Percentiles rank a stretch among this genome's conserved stretches.
Conservation (phyloP, 2,329 filamentous ascomycete species). For the Stemphylium beticola region DNA sequence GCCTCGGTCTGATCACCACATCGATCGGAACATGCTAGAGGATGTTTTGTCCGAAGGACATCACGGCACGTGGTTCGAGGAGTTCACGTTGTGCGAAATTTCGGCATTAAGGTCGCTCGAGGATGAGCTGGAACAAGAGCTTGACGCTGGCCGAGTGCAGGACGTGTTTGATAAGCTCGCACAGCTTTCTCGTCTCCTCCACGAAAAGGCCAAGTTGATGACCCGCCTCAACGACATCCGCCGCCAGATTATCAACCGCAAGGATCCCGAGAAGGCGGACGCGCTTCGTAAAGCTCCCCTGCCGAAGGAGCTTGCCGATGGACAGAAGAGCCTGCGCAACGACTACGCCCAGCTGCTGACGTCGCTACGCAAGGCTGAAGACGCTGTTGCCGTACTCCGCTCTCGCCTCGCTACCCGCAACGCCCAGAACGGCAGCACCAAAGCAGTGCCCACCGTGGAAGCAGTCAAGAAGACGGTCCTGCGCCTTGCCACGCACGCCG, state of each 20-base stretch:
- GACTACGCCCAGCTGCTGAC: conserved; percentile 77
- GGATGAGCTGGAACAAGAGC: conserved; percentile 65
- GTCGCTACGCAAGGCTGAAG: conserved; percentile 78
- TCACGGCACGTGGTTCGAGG: conserved; percentile 59
- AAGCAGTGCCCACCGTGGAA: conserved; percentile 78
- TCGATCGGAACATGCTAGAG: conserved; percentile 69
- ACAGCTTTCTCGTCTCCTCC: conserved; percentile 69
- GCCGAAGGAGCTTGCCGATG: conserved; percentile 80
- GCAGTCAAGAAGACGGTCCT: conserved; percentile 88
- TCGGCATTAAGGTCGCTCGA: conserved; percentile 69
- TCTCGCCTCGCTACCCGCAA: conserved; percentile 71
- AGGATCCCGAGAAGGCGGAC: conserved; percentile 71
- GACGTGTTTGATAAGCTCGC: conserved; percentile 72
- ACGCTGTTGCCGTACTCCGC: conserved; percentile 77
- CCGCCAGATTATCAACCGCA: conserved; percentile 72
- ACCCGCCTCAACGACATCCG: conserved; percentile 79
- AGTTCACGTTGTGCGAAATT: conserved; percentile 80
- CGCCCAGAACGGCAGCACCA: conserved; percentile 54
- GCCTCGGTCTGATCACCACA: conserved; percentile 55
- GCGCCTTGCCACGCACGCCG: conserved; percentile 91
- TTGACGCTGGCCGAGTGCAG: conserved; percentile 72
- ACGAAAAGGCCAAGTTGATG: conserved; percentile 71
- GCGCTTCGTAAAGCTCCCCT: conserved; percentile 73
- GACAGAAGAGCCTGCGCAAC: conserved; percentile 82
- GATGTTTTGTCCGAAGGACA: conserved; percentile 46